Conservation (phyloP, 2,329 filamentous ascomycete genomes). For the Bipolaris sorokiniana region DNA sequence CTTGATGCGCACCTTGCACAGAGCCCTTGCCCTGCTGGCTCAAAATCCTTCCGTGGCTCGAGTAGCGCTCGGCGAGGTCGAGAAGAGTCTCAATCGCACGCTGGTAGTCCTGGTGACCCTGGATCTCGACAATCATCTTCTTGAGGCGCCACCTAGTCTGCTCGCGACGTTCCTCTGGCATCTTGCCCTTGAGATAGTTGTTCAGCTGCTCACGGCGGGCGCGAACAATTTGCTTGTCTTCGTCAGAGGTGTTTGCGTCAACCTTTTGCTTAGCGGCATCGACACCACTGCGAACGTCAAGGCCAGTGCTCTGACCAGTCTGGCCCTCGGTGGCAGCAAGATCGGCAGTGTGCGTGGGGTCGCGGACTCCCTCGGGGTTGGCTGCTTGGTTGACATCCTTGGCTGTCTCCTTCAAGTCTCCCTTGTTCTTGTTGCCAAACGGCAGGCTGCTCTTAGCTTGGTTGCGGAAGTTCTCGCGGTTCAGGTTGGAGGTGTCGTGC, state of each 20-base stretch:
- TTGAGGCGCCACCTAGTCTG: conserved; percentile 91
- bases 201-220: conserved; percentile 60
- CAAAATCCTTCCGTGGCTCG: conserved; percentile 71
- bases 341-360: conserved; percentile 62
- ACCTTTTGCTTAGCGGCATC: conserved; percentile 63
- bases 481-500: conserved; percentile 84
- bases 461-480: conserved; percentile 70
- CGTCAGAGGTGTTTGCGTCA: conserved; percentile 69
- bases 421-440: conserved; percentile 60
- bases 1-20: conserved; percentile 73
- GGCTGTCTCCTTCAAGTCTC: conserved; percentile 57
- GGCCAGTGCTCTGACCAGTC: conserved; percentile 53
- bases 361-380: conserved; percentile 62
- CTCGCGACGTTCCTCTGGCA: conserved; percentile 90
- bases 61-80: conserved; percentile 82
- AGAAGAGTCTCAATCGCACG: conserved; percentile 89
- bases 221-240: conserved; percentile 54
- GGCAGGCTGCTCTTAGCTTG: conserved; percentile 68
- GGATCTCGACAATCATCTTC: conserved; percentile 97
- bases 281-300: conserved; percentile 61
- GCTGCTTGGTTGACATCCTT: conserved; percentile 63
- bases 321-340: conserved; percentile 59
- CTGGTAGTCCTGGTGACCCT: conserved; percentile 92
- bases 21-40: conserved; percentile 69
- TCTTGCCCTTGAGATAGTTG: conserved; percentile 82